Evolutionary conservation across 768 basidiomycete species (phyloP).

Genomic region (Auriscalpium orientale): DNA sequence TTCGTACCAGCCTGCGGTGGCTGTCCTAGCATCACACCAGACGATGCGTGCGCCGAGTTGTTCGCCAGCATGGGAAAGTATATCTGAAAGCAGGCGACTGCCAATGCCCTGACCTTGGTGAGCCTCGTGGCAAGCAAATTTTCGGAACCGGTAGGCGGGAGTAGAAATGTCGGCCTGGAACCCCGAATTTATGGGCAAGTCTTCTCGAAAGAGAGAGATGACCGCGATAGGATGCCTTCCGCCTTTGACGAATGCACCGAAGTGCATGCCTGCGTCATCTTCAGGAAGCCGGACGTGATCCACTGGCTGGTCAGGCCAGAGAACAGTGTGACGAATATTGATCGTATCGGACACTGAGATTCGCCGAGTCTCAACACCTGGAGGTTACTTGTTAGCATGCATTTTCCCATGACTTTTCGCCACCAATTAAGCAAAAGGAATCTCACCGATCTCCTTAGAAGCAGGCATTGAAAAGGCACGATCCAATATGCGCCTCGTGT

Average conservation of each 20-base stretch:
- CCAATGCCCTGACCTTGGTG: constrained; percentile 50
- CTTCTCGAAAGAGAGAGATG: constrained; percentile 48
- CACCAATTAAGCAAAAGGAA: too few species aligned
- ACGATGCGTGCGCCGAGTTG: constrained; percentile 34
- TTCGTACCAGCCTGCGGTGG: constrained; percentile 42
- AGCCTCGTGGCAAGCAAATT: constrained; percentile 49
- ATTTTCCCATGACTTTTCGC: too few species aligned
- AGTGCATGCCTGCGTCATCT: constrained; percentile 43
- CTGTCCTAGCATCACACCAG: constrained; percentile 53
- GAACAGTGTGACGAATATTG: constrained; percentile 45
- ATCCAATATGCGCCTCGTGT: too few species aligned
- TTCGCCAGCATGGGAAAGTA: constrained; percentile 31
- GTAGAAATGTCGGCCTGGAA: not conserved
- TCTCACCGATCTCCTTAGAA: too few species aligned
- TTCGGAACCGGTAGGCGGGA: constrained; percentile 42
- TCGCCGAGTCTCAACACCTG: constrained; percentile 15
- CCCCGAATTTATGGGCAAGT: constrained; percentile 18
- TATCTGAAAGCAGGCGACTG: constrained; percentile 36
- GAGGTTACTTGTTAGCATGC: not conserved
- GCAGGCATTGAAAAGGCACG: too few species aligned
- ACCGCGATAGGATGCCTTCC: constrained; percentile 38
- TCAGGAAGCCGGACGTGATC: constrained; percentile 40
- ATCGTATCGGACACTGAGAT: constrained; percentile 39
- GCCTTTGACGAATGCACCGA: constrained; percentile 42
- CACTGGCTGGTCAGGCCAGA: constrained; percentile 47